Base-by-base conservation (phyloP, 176 grass and related monocot species). In the Avena insularis region DNA sequence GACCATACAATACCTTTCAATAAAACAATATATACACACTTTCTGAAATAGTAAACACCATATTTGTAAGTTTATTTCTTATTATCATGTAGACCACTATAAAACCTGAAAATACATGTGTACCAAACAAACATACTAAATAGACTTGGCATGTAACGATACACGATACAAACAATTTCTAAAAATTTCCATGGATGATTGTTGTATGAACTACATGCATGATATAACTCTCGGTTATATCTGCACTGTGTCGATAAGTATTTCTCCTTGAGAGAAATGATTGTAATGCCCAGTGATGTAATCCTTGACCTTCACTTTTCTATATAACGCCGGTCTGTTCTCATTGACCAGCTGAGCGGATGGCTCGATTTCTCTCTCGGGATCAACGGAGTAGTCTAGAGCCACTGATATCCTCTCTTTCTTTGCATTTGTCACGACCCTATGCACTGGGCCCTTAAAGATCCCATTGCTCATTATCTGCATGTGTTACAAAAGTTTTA, bases 381-480 rank as follows among this genome's bases (percentile, higher is more conserved):
- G 86, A 20, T 93, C 87, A 1, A 87, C 48, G 0, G 82, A 79
- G 33, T 87, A 91, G 74, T 93, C 93, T 68, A 91, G 56, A 9
- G 46, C 91, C 46, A 89, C 19, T 0, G 89, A 95, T 20, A 93
- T 3, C 72, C 93, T 82, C 51, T 95, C 93, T 15, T 89, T 86
- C 0, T 74, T 58, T n/a, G 87, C 31, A 62, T 91, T 93, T 5
- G 89, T 86, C 9, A 88, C 19, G 3, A 88, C 94, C 21, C 89
- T 91, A 63, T 96, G 94, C 61, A 93, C 82, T 5, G 89, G 89
- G 53, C 87, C 90, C 58, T 85, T 90, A 59, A 86, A 93, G 10
- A 83, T 78, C 9, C 80, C 91, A 66, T 93, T 96, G 55, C 82
- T 93, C 85, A 97, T 63, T 84, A 97, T 82, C 94, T 93, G 31